Evolutionary conservation across 192 early-diverging fungal genomes (phyloP).

Genomic region (Rhizophagus prolifer): DNA sequence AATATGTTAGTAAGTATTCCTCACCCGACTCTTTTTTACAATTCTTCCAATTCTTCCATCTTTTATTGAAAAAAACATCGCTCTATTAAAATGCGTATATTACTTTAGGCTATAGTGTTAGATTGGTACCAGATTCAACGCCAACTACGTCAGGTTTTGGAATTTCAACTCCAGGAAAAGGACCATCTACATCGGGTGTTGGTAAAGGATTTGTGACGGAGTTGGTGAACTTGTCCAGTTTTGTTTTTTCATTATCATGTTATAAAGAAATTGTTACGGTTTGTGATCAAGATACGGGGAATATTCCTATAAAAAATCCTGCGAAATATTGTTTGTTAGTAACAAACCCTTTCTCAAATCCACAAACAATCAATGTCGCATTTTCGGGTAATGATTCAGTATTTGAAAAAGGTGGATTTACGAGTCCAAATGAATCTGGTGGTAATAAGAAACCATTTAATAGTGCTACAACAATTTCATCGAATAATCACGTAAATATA

Average conservation of each 20-base stretch:
- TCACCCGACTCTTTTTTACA: too few species aligned
- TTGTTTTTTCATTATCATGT: background rate
- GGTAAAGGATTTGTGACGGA: background rate
- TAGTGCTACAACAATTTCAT: too few species aligned
- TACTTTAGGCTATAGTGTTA: background rate
- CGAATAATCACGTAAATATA: too few species aligned
- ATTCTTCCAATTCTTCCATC: too few species aligned
- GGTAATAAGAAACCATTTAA: background rate
- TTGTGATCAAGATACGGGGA: background rate
- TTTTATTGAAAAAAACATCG: background rate
- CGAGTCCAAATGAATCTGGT: background rate
- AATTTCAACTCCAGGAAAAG: background rate
- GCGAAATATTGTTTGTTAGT: background rate
- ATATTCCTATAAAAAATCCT: background rate
- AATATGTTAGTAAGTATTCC: background rate
- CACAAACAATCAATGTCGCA: background rate
- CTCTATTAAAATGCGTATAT: background rate
- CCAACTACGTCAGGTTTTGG: background rate
- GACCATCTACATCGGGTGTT: background rate
- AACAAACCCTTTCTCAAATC: background rate
- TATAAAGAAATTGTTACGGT: background rate
- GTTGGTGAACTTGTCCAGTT: background rate
- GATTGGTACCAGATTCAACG: background rate
- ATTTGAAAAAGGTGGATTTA: constrained; percentile 4
- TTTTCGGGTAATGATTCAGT: background rate